phyloP scores from a whole-genome alignment of 2,329 filamentous ascomycete genomes.

The Helminthosporium solani region DNA sequence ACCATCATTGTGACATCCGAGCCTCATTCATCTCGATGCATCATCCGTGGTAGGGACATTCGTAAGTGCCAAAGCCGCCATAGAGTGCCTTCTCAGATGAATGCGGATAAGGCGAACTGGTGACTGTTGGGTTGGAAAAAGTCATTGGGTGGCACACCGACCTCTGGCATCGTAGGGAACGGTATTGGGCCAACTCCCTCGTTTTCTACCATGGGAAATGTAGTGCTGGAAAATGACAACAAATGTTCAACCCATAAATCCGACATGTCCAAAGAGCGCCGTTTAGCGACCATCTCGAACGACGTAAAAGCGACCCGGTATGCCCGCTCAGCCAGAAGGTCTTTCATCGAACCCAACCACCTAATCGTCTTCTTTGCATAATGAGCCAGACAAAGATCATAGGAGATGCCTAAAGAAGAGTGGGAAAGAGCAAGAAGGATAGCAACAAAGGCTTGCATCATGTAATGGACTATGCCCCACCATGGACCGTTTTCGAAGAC shows the following conservation, averaged over 20 bases:
- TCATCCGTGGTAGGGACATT: not conserved
- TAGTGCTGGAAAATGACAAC: not conserved
- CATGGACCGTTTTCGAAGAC: slow-evolving; percentile 42
- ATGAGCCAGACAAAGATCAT: slow-evolving; percentile 19
- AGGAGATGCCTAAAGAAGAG: slow-evolving; percentile 20
- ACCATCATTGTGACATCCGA: no score
- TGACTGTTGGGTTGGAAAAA: not conserved
- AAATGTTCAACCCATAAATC: slow-evolving; percentile 13
- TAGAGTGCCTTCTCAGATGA: not conserved
- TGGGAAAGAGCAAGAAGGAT: slow-evolving; percentile 43
- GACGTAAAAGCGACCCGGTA: slow-evolving; percentile 20
- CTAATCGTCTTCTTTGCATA: slow-evolving; percentile 33
- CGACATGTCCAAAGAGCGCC: slow-evolving; percentile 13
- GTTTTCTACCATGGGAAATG: no score
- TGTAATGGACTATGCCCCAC: slow-evolving; percentile 44
- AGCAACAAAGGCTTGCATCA: slow-evolving; percentile 44
- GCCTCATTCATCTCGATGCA: no score
- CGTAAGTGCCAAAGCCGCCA: not conserved
- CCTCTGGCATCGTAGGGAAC: no score
- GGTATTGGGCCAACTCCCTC: no score
- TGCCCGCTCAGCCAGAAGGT: slow-evolving; percentile 27
- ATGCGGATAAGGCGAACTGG: not conserved
- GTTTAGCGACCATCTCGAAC: slow-evolving; percentile 21
- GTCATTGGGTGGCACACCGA: not conserved
- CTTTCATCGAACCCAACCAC: slow-evolving; percentile 37